phyloP scores from a whole-genome alignment of 305 asterid species.

The Solanum aculeatissimum region DNA sequence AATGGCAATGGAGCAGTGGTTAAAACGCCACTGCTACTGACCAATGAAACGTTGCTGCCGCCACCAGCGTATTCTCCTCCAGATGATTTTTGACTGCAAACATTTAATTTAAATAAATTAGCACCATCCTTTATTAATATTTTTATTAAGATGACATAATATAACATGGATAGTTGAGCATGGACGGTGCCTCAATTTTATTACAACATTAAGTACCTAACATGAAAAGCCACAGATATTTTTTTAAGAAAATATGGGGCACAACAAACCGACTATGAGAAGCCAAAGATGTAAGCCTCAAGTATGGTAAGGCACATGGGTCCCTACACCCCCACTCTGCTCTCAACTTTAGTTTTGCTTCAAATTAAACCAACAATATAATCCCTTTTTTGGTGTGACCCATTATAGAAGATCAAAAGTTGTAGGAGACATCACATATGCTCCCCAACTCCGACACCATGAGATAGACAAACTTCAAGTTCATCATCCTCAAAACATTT shows the following conservation, averaged over 20 bases:
- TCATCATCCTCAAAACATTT: neutral
- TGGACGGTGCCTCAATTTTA: neutral
- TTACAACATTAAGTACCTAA: neutral
- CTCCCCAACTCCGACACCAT: neutral
- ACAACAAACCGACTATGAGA: neutral
- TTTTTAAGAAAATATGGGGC: neutral
- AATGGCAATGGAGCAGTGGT: neutral
- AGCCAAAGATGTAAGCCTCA: neutral
- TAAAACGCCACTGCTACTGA: conserved; percentile 3
- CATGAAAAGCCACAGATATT: neutral
- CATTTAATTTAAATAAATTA: no score
- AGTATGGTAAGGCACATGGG: conserved; percentile 7
- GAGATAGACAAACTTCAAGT: neutral
- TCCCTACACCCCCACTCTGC: neutral
- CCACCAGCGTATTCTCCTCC: conserved; percentile 16
- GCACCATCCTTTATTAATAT: no score
- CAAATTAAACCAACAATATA: neutral
- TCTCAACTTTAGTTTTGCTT: neutral
- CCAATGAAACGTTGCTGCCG: conserved; percentile 5
- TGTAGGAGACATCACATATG: neutral
- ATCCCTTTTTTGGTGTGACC: neutral
- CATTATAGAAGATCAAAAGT: neutral
- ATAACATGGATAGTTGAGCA: neutral
- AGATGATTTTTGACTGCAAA: conserved; percentile 19
- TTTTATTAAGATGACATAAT: neutral